Conservation (phyloP, 139 green algal species). For the Asterochloris sp. region DNA sequence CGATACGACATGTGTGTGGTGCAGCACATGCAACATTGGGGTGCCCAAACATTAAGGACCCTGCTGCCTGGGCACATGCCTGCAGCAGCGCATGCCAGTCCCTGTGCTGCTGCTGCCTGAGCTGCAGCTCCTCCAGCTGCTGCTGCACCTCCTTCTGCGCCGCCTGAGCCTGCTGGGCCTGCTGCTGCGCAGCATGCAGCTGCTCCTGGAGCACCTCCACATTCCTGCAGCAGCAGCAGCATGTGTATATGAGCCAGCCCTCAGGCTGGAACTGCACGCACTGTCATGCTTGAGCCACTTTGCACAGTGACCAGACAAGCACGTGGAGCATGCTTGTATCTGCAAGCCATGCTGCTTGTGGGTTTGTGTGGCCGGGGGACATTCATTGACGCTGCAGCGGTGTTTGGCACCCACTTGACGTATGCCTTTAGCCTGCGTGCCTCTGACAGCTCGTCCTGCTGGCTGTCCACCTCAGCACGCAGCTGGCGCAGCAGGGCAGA, state of each 20-base stretch:
- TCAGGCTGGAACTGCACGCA: not conserved
- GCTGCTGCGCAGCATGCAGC: constrained; percentile 1
- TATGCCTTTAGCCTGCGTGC: constrained; percentile 11
- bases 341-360: too few relatives aligned
- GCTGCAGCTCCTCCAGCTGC: constrained; percentile 5
- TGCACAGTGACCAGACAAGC: not conserved
- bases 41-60: too few relatives aligned
- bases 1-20: too few relatives aligned
- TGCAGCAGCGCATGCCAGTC: too few relatives aligned
- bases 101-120: not conserved
- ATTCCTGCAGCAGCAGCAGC: constrained; percentile 1
- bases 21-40: too few relatives aligned
- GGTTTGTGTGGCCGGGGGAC: not conserved
- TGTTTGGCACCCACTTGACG: constrained; percentile 1
- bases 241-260: not conserved
- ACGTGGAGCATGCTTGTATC: not conserved
- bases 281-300: not conserved
- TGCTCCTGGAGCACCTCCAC: constrained; percentile 11
- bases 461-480: constrained; percentile 11
- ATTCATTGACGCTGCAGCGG: not conserved
- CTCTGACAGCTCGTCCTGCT: constrained; percentile 2
- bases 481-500: constrained; percentile 8
- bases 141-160: not conserved
- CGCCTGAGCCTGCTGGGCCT: constrained; percentile 2
- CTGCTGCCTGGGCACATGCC: too few relatives aligned